Conservation (phyloP, 768 basidiomycete genomes). For the Porphyrellus cyaneotinctus region DNA sequence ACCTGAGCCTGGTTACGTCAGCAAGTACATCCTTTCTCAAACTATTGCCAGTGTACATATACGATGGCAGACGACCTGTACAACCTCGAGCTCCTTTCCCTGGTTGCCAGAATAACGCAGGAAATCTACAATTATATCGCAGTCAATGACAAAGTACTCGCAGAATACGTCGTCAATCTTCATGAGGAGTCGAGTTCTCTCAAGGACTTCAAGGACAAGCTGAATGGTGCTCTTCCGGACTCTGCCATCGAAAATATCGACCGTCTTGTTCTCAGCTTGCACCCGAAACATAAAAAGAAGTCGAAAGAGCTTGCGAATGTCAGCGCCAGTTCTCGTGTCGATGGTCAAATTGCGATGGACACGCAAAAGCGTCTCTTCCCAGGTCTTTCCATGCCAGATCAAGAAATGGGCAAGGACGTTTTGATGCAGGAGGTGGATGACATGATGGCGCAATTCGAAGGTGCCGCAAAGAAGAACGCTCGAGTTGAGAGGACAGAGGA, state of each 20-base stretch:
- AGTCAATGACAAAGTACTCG: conserved; percentile 85
- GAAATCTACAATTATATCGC: conserved; percentile 88
- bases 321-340: conserved; percentile 30
- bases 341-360: conserved; percentile 53
- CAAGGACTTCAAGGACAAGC: conserved; percentile 74
- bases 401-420: conserved; percentile 67
- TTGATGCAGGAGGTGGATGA: conserved; percentile 88
- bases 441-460: conserved; percentile 72
- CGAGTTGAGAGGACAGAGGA: conserved; percentile 40
- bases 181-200: conserved; percentile 82
- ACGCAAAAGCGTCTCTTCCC: conserved; percentile 86
- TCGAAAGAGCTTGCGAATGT: conserved; percentile 37
- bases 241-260: conserved; percentile 92
- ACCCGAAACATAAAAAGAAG: conserved; percentile 90
- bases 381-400: conserved; percentile 78
- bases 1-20: no score
- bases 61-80: conserved; percentile 79
- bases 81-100: conserved; percentile 88
- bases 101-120: conserved; percentile 88
- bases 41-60: background rate
- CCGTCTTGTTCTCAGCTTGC: conserved; percentile 89
- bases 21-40: conserved; percentile 5
- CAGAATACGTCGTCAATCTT: conserved; percentile 90
- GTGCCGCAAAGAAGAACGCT: conserved; percentile 59
- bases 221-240: conserved; percentile 80